Conservation (phyloP, 2,329 filamentous ascomycete species). For the Aureobasidium sp. region DNA sequence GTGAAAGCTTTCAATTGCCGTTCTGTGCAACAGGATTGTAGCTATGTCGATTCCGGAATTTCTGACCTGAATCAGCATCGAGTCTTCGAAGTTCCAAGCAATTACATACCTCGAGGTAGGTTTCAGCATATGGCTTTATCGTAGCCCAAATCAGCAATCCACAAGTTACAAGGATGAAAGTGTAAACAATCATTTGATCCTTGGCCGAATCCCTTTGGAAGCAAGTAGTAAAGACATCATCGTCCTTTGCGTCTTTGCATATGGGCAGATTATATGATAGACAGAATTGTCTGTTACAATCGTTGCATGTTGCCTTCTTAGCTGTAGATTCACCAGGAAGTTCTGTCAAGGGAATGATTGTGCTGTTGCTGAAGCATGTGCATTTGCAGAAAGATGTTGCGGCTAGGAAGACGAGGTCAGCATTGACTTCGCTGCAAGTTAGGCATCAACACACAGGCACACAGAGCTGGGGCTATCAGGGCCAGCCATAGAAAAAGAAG, state of each 20-base stretch:
- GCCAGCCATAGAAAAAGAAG: conserved; percentile 11
- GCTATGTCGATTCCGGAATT: conserved; percentile 38
- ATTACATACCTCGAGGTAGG: conserved; percentile 44
- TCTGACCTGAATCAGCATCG: conserved; percentile 23
- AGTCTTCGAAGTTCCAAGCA: conserved; percentile 9
- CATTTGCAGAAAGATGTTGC: conserved; percentile 64
- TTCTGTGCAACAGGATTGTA: conserved; percentile 39
- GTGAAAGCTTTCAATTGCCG: conserved; percentile 6
- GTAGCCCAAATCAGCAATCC: conserved; percentile 53
- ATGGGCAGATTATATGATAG: conserved; percentile 53
- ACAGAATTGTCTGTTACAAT: conserved; percentile 62
- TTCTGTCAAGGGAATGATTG: conserved; percentile 56
- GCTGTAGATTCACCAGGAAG: conserved; percentile 10
- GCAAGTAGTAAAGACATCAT: conserved; percentile 58
- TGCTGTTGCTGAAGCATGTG: conserved; percentile 59
- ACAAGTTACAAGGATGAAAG: conserved; percentile 57
- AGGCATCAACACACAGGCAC: conserved; percentile 21
- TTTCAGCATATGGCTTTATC: conserved; percentile 50
- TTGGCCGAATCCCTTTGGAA: conserved; percentile 62
- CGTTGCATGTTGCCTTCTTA: conserved; percentile 47
- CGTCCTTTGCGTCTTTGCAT: conserved; percentile 54
- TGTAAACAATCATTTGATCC: conserved; percentile 56
- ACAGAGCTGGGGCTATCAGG: neutral
- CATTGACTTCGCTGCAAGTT: neutral
- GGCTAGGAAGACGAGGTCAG: conserved; percentile 26